Evolutionary conservation across 2,329 filamentous ascomycete species (phyloP).

Genomic region (Aspergillus tamarii): DNA sequence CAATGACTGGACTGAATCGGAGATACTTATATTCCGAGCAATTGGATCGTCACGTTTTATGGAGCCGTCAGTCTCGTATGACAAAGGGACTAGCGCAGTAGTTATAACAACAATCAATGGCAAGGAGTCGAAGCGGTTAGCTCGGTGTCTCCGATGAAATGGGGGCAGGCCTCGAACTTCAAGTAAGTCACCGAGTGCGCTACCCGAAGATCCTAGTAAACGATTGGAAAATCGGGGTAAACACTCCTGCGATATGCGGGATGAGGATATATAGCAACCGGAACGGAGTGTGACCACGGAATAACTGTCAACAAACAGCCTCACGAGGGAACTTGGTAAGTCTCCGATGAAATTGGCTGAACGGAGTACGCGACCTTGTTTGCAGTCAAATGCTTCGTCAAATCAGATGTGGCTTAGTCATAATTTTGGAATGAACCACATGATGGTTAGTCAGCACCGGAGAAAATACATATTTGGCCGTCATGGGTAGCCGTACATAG

Average conservation of each 20-base stretch:
- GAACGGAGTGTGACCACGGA: background rate
- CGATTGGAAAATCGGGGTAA: background rate
- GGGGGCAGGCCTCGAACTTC: background rate
- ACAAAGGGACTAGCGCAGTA: background rate
- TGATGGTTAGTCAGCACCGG: background rate
- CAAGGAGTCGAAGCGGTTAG: background rate
- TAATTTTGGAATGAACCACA: conserved; percentile 6
- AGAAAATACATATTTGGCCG: background rate
- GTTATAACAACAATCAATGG: background rate
- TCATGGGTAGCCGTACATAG: background rate
- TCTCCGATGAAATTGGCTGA: background rate
- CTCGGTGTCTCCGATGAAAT: background rate
- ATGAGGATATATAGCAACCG: background rate
- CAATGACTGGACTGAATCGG: background rate
- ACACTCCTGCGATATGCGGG: background rate
- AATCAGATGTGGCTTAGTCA: conserved; percentile 1
- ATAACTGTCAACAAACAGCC: background rate
- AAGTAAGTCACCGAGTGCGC: background rate
- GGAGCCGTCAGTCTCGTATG: background rate
- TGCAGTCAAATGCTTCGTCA: conserved; percentile 5
- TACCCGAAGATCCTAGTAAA: background rate
- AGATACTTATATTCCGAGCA: background rate
- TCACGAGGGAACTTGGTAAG: background rate
- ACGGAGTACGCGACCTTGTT: conserved; percentile 7
- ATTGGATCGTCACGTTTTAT: too few relatives aligned